Base-by-base conservation (phyloP, 73 alveolate species). In the Paramecium caudatum region DNA sequence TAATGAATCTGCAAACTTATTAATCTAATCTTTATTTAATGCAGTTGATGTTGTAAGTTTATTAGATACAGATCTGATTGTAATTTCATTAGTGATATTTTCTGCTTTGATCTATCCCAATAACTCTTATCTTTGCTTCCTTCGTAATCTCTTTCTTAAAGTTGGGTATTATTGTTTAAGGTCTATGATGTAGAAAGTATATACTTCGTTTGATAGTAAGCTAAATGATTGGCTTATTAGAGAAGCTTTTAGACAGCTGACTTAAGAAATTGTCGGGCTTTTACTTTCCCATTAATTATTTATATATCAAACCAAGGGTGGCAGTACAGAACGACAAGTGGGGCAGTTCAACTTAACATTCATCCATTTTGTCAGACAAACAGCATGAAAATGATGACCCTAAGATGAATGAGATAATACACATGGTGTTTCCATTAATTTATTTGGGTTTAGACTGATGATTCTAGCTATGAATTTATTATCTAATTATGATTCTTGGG, bases 331-430 rank as follows among this genome's bases (percentile, higher is more conserved):
- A 47, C 94, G 92, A 63, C 98, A 94, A 5, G 91, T 91, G 5
- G 98, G 96, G 46, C 98, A 94, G 19, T 93, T 94, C 68, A 74
- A 45, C 41, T 94, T 91, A 10, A 91, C 91, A 12, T 91, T 55
- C 68, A 94, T 87, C 98, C 98, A 95, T 30, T 87, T 92, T 17
- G 86, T 13, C 17, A 95, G 36, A 85, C 98, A 95, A 12, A 82
- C 91, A n/a, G 84, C 27, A 63, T 95, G 98, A 85, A 86, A 95
- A 70, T 93, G 55, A 88, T 95, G 98, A 4, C 68, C 39, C 69
- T 74, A 41, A 19, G 8, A 41, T 65, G 34, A 0, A 10, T 21
- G 6, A 41, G 8, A 16, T 8, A 6, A 16, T 74, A 74, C 93
- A 43, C 93, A 86, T 1, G 90, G 90, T 37, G 93, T 86, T 16